phyloP scores from a whole-genome alignment of 2,329 filamentous ascomycete species.

The Ophiostoma quercus region DNA sequence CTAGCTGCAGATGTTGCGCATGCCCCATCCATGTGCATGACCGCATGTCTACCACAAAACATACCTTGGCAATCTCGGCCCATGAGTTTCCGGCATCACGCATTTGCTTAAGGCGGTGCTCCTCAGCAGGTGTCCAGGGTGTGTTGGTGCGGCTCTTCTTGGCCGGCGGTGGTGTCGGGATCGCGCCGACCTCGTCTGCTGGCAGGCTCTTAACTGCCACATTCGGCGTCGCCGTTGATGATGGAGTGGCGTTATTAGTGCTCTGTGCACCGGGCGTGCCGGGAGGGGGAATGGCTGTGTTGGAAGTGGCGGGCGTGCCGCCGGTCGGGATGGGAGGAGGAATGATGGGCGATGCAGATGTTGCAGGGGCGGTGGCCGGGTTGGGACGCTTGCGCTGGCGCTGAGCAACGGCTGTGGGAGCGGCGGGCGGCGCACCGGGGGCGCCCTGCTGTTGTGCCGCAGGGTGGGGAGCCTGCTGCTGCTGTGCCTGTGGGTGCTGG shows the following conservation, averaged over 20 bases:
- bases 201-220: constrained; percentile 26
- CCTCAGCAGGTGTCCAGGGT: constrained; percentile 93
- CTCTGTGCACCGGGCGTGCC: constrained; percentile 36
- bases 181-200: constrained; percentile 34
- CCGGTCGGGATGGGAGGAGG: constrained; percentile 29
- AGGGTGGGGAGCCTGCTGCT: constrained; percentile 32
- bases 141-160: constrained; percentile 99
- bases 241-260: constrained; percentile 26
- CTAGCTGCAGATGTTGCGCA: neutral
- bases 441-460: constrained; percentile 28
- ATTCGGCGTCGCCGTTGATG: constrained; percentile 26
- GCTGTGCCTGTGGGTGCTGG: constrained; percentile 25
- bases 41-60: too few relatives aligned
- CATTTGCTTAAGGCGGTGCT: constrained; percentile 88
- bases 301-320: constrained; percentile 28
- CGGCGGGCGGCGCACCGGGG: constrained; percentile 23
- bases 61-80: constrained; percentile 96
- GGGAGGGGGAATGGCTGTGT: constrained; percentile 33
- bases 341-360: constrained; percentile 27
- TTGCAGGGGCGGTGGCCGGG: constrained; percentile 29
- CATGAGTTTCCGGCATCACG: constrained; percentile 88
- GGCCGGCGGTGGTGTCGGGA: constrained; percentile 49
- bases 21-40: constrained; percentile 4
- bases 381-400: constrained; percentile 41
- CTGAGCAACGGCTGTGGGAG: constrained; percentile 31